Evolutionary conservation across 202 grass and related monocot genomes (phyloP).

Genomic region (Setaria viridis): DNA sequence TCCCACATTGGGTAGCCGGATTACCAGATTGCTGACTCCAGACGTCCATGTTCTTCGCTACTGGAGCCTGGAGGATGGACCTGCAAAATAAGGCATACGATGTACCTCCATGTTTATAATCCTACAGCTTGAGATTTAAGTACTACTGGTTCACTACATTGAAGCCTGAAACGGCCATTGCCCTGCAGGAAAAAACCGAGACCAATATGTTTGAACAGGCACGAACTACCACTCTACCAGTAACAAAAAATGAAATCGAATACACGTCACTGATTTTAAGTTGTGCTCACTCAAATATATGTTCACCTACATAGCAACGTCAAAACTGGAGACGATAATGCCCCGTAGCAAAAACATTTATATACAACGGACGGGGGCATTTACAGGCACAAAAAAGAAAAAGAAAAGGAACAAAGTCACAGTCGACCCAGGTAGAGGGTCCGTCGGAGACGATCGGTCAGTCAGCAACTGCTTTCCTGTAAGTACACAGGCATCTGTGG

Average conservation of each 20-base stretch:
- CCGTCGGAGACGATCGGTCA: conserved; percentile 11
- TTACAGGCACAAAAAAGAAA: neutral
- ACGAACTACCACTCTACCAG: neutral
- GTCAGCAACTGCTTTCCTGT: conserved; percentile 35
- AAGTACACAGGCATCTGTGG: conserved; percentile 30
- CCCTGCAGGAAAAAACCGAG: too few species aligned
- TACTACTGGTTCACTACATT: too few species aligned
- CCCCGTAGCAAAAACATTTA: conserved; percentile 51
- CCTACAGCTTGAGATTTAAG: neutral
- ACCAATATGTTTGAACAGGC: neutral
- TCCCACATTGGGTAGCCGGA: neutral
- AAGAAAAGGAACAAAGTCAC: conserved; percentile 2
- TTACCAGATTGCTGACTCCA: neutral
- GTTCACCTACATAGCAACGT: conserved; percentile 13
- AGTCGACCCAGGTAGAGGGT: conserved; percentile 10
- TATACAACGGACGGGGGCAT: conserved; percentile 51
- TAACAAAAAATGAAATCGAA: neutral
- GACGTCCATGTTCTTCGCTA: neutral
- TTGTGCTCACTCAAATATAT: neutral
- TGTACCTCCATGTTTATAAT: neutral
- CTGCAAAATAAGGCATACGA: neutral
- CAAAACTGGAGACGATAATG: conserved; percentile 22
- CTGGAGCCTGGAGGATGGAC: neutral
- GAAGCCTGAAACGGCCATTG: too few species aligned
- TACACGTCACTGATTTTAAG: conserved; percentile 13